Evolutionary conservation across 495 filamentous ascomycete genomes (phyloP), one percentile per base, ranked within the genome.

Genomic region (Neurospora sp.): DNA sequence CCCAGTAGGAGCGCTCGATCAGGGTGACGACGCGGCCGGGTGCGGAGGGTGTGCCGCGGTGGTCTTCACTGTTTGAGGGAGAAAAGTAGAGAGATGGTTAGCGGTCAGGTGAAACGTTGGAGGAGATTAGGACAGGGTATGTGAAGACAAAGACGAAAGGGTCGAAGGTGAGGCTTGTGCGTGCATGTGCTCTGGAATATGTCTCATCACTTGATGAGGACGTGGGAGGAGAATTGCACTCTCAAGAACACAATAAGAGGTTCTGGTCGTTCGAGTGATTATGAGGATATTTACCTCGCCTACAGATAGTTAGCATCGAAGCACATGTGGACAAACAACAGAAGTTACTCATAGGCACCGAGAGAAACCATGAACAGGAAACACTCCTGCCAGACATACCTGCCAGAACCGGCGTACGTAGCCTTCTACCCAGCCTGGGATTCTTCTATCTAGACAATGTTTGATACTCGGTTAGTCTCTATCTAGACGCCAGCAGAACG

Each of bases 341-440:
- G 18, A 37, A n/a, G 62, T 73, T 16, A 54, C 23, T 59, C 40
- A 27, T 18, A 10, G 40, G 2, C 16, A 10, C 14, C 39, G 23
- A 70, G 69, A 42, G 8, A 23, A 20, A 39, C 39, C 11, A 27
- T 59, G 69, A 31, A 71, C 12, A 1, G 48, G 40, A 7, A 54
- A 38, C 18, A 48, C 46, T 3, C 5, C 27, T 8, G 12, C 54
- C 14, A 1, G 6, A 66, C 77, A 46, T 81, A 95, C 96, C 92
- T 99, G 96, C 96, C 96, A 99, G 81, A 99, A 99, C 35, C 96
- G 88, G 70, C 96, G 91, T 54, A 98, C 96, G 81, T 98, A 99
- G 76, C 94, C 94, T 75, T 89, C 90, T 62, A 99, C 93, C 85
- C 93, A 98, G 7, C 96, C 96, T 1, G 96, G 94, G 12, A 98